Conservation (phyloP, 495 filamentous ascomycete species). For the Schizothecium vesticola region DNA sequence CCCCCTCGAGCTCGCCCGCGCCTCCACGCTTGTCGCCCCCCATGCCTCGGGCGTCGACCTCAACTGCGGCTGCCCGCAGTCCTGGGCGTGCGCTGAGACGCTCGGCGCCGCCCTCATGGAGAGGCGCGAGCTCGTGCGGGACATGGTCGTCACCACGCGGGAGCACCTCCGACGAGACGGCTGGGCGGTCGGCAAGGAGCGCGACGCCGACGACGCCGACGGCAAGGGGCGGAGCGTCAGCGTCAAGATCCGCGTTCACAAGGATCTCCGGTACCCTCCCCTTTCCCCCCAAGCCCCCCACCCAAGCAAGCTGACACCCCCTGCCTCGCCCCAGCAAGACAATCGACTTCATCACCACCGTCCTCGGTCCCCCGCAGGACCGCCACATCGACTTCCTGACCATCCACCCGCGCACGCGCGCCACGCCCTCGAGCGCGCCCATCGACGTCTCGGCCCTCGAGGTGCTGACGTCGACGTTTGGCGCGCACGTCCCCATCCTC, state of each 20-base stretch:
- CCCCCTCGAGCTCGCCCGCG: slow-evolving; percentile 53
- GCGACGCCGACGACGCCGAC: slow-evolving; percentile 23
- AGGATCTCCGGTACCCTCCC: slow-evolving; percentile 43
- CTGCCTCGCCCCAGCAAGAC: slow-evolving; percentile 38
- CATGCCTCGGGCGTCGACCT: slow-evolving; percentile 58
- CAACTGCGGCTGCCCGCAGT: slow-evolving; percentile 67
- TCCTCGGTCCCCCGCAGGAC: slow-evolving; percentile 39
- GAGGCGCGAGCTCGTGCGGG: slow-evolving; percentile 51
- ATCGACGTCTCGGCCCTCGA: slow-evolving; percentile 57
- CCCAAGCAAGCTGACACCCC: not conserved
- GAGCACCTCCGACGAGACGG: slow-evolving; percentile 38
- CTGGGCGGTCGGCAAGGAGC: slow-evolving; percentile 37
- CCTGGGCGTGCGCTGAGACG: slow-evolving; percentile 58
- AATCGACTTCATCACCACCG: slow-evolving; percentile 46
- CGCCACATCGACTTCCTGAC: slow-evolving; percentile 56
- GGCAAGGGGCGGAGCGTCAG: slow-evolving; percentile 44
- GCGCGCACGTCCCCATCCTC: slow-evolving; percentile 47
- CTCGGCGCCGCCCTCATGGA: slow-evolving; percentile 62
- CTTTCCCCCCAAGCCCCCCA: not conserved
- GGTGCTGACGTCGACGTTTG: slow-evolving; percentile 43
- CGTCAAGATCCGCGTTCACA: slow-evolving; percentile 62
- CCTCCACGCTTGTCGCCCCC: slow-evolving; percentile 54
- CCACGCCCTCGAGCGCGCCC: slow-evolving; percentile 49
- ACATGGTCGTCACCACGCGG: slow-evolving; percentile 52
- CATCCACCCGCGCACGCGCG: slow-evolving; percentile 55